A percentile compares a stretch with the other conserved stretches of the same genome.
phyloP scores from a whole-genome alignment of 345 rosid species.

The Streptanthus diversifolius region DNA sequence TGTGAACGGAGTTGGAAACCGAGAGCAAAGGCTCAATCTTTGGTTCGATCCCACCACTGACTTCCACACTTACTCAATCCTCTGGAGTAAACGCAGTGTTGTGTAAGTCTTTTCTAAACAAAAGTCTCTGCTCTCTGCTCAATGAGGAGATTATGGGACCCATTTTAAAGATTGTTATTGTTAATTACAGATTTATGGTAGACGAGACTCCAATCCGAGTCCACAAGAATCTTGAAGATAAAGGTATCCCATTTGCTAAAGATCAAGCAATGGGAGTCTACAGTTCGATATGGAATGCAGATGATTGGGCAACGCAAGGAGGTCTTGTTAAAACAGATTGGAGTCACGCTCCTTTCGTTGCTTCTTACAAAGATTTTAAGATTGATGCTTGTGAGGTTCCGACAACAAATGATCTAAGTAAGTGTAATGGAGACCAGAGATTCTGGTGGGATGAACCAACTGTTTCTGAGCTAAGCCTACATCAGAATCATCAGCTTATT shows the following conservation, averaged over 20 bases:
- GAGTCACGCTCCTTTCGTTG: slow-evolving; percentile 89
- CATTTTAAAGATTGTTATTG: not conserved
- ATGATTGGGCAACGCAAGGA: slow-evolving; percentile 99
- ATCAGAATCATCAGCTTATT: slow-evolving; percentile 90
- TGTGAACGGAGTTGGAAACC: slow-evolving; percentile 90
- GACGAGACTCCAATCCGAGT: slow-evolving; percentile 80
- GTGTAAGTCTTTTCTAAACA: slow-evolving; percentile 49
- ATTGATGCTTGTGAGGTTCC: slow-evolving; percentile 82
- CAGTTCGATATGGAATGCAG: slow-evolving; percentile 99
- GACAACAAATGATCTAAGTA: slow-evolving; percentile 43
- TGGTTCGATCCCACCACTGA: slow-evolving; percentile 98
- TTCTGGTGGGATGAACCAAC: slow-evolving; percentile 96
- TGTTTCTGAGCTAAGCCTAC: slow-evolving; percentile 61
- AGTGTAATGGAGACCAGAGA: slow-evolving; percentile 50
- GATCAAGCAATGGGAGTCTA: slow-evolving; percentile 96
- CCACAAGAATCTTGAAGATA: slow-evolving; percentile 80
- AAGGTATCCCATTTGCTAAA: slow-evolving; percentile 84
- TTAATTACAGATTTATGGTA: slow-evolving; percentile 60
- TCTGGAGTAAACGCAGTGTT: slow-evolving; percentile 84
- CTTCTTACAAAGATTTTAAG: slow-evolving; percentile 75
- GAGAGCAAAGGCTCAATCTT: slow-evolving; percentile 84
- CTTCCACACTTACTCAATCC: slow-evolving; percentile 77
- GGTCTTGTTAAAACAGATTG: slow-evolving; percentile 93
- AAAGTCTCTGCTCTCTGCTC: not conserved
- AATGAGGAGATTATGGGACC: not conserved